phyloP scores from a whole-genome alignment of 352 stramenopile species.

The Pythium phragmitis region DNA sequence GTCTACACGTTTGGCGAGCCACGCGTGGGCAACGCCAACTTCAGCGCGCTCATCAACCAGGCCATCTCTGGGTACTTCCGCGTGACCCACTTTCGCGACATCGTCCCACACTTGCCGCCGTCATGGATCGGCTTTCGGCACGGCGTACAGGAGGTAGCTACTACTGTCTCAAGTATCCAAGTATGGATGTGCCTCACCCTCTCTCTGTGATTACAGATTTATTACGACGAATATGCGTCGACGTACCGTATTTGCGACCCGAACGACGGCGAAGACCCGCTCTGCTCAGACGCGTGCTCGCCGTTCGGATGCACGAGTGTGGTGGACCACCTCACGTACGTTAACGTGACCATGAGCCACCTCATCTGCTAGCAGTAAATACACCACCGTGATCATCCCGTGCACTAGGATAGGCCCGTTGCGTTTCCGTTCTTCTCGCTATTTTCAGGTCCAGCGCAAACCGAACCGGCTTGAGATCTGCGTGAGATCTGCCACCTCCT shows the following conservation, averaged over 20 bases:
- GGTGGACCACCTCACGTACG: slow-evolving; percentile 83
- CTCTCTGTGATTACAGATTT: slow-evolving; percentile 43
- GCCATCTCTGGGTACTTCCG: slow-evolving; percentile 63
- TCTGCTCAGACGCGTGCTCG: slow-evolving; percentile 70
- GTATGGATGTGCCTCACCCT: neutral
- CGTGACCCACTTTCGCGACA: slow-evolving; percentile 75
- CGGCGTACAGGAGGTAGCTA: slow-evolving; percentile 56
- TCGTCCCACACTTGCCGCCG: slow-evolving; percentile 75
- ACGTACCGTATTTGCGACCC: slow-evolving; percentile 60
- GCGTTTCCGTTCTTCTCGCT: slow-evolving; percentile 4
- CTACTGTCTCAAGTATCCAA: neutral
- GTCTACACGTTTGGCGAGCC: slow-evolving; percentile 82
- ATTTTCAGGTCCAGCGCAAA: slow-evolving; percentile 16
- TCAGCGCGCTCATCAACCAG: slow-evolving; percentile 52
- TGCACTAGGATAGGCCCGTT: slow-evolving; percentile 1
- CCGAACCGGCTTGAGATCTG: slow-evolving; percentile 3
- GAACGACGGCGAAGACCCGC: slow-evolving; percentile 58
- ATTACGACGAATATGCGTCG: slow-evolving; percentile 77
- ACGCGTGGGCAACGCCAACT: slow-evolving; percentile 68
- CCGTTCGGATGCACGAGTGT: slow-evolving; percentile 79
- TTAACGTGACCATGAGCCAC: slow-evolving; percentile 89
- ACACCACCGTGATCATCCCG: neutral
- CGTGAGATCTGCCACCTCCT: neutral
- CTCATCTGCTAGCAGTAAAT: slow-evolving; percentile 57
- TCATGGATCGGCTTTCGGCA: slow-evolving; percentile 79